phyloP scores from a whole-genome alignment of 2,329 filamentous ascomycete genomes.

The Ambrosiella xylebori region DNA sequence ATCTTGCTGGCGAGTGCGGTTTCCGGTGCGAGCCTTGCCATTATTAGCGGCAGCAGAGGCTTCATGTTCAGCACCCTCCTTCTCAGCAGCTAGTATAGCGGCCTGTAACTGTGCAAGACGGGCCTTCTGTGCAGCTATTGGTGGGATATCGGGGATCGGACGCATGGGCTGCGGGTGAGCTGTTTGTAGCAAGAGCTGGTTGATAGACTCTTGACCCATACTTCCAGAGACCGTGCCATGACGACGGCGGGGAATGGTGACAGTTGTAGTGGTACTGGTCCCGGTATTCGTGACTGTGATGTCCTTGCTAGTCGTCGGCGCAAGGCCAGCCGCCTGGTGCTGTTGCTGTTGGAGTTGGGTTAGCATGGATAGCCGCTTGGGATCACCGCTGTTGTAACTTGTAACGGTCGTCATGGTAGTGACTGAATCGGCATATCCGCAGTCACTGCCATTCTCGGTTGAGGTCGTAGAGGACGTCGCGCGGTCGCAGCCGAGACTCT shows the following conservation, averaged over 20 bases:
- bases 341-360: slow-evolving; percentile 7
- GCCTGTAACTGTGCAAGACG: slow-evolving; percentile 10
- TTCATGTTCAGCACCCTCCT: slow-evolving; percentile 5
- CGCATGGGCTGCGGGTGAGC: slow-evolving; percentile 7
- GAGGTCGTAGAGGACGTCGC: background rate
- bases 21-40: slow-evolving; percentile 1
- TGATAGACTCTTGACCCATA: slow-evolving; percentile 5
- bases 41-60: background rate
- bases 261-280: slow-evolving; percentile 8
- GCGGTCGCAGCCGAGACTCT: slow-evolving; percentile 5
- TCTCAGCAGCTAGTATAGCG: slow-evolving; percentile 2
- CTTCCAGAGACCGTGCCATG: slow-evolving; percentile 7
- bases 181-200: slow-evolving; percentile 6
- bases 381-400: background rate
- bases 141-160: slow-evolving; percentile 11
- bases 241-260: slow-evolving; percentile 6
- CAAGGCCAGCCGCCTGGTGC: background rate
- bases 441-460: slow-evolving; percentile 7
- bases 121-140: slow-evolving; percentile 10
- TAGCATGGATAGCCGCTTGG: slow-evolving; percentile 7
- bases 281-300: slow-evolving; percentile 4
- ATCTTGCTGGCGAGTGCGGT: slow-evolving; percentile 5
- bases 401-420: slow-evolving; percentile 7
- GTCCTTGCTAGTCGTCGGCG: slow-evolving; percentile 1
- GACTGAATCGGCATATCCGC: slow-evolving; percentile 7